Conservation (phyloP, 2,329 filamentous ascomycete genomes). For the Aspergillus alliaceus region DNA sequence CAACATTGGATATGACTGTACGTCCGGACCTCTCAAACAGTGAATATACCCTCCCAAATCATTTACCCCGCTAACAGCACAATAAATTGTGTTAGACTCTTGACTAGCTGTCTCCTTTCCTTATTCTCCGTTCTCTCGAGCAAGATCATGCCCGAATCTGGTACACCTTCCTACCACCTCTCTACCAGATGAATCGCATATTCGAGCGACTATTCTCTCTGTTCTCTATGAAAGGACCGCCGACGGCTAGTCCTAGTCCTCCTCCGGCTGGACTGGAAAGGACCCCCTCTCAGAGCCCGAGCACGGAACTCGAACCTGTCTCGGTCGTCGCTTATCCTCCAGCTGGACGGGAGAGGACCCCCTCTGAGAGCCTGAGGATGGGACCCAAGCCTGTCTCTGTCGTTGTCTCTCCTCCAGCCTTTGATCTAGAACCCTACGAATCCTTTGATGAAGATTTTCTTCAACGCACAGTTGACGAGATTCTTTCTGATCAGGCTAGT, state of each 20-base stretch:
- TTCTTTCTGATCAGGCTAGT: conserved; percentile 25
- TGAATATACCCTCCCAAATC: neutral
- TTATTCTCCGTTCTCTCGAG: neutral
- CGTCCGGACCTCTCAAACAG: neutral
- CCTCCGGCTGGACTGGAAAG: too few relatives aligned
- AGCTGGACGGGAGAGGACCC: neutral
- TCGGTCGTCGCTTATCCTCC: neutral
- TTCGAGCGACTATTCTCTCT: neutral
- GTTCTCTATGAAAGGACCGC: neutral
- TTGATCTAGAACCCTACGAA: conserved; percentile 21
- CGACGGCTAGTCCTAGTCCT: too few relatives aligned
- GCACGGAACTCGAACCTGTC: too few relatives aligned
- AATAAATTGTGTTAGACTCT: neutral
- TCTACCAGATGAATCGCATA: neutral
- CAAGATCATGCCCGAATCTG: neutral
- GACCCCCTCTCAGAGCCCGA: too few relatives aligned
- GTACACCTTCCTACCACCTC: neutral
- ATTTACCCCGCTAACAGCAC: neutral
- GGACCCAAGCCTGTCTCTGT: conserved; percentile 10
- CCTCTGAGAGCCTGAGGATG: neutral
- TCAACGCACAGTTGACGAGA: conserved; percentile 20
- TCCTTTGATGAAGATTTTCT: conserved; percentile 19
- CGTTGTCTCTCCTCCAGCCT: conserved; percentile 18
- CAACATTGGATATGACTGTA: neutral
- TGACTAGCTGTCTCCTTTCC: neutral